Percentiles rank a stretch among this genome's conserved stretches.
Evolutionary conservation across 495 filamentous ascomycete genomes (phyloP).

Genomic region (Xylaria scruposa): DNA sequence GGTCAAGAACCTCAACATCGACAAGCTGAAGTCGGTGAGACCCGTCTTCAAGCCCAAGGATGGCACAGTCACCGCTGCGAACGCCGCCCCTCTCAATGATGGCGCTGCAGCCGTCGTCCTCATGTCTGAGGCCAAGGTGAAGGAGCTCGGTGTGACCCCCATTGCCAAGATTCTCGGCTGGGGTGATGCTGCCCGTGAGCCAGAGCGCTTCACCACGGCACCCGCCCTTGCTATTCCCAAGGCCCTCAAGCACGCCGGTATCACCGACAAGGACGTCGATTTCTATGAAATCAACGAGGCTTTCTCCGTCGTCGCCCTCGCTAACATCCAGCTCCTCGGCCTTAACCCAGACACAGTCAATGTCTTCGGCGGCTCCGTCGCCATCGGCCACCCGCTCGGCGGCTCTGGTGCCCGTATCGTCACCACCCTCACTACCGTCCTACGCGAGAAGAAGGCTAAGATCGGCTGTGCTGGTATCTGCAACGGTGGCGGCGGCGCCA

Average conservation of each 20-base stretch:
- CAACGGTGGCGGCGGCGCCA: constrained; percentile 96
- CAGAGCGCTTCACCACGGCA: constrained; percentile 93
- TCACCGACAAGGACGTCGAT: constrained; percentile 77
- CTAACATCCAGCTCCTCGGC: constrained; percentile 89
- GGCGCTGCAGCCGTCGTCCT: constrained; percentile 90
- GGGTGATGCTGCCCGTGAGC: constrained; percentile 89
- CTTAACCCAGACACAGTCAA: constrained; percentile 89
- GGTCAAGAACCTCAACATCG: constrained; percentile 94
- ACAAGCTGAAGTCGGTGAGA: constrained; percentile 84
- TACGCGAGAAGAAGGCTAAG: constrained; percentile 90
- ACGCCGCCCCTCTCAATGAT: constrained; percentile 94
- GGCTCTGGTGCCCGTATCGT: constrained; percentile 92
- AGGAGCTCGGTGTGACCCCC: constrained; percentile 86
- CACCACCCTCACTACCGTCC: constrained; percentile 86
- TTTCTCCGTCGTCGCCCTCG: constrained; percentile 94
- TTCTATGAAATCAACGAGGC: constrained; percentile 99
- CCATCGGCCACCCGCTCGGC: constrained; percentile 93
- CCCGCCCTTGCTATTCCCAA: constrained; percentile 96
- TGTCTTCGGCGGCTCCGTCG: constrained; percentile 92
- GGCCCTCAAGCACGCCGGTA: constrained; percentile 87
- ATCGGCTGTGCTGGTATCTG: constrained; percentile 94
- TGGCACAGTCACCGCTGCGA: constrained; percentile 95
- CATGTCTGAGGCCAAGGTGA: constrained; percentile 86
- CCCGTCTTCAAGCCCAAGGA: constrained; percentile 82
- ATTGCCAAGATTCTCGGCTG: constrained; percentile 95